Evolutionary conservation across 169 alveolate genomes (phyloP).

Genomic region (Cryptosporidium sp.): DNA sequence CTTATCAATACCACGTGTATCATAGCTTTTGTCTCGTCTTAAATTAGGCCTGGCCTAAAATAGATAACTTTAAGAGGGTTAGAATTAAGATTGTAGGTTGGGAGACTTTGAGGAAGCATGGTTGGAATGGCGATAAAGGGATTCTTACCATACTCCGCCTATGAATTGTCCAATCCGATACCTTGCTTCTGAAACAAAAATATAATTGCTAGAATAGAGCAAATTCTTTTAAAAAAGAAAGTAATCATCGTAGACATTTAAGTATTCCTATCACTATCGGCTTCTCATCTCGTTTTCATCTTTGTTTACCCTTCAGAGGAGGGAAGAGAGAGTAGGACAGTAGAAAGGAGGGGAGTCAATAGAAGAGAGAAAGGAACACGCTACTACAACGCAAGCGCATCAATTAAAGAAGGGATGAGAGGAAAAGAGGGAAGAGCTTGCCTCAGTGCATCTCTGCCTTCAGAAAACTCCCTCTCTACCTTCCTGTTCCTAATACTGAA

Average conservation of each 20-base stretch:
- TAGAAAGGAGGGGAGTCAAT: no score
- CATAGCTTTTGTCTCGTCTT: not conserved
- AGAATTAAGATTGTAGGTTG: no score
- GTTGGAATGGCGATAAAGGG: not conserved
- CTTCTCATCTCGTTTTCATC: no score
- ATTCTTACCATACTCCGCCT: not conserved
- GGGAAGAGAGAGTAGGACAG: no score
- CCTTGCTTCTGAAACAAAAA: not conserved
- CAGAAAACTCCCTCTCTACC: not conserved
- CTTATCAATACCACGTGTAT: not conserved
- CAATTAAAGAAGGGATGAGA: not conserved
- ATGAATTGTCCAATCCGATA: not conserved
- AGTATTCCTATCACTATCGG: not conserved
- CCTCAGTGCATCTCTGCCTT: not conserved
- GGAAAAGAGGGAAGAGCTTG: not conserved
- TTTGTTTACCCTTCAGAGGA: no score
- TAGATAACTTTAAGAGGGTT: no score
- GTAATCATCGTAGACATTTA: not conserved
- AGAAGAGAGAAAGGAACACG: not conserved
- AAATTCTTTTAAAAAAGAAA: not conserved
- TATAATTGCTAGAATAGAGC: not conserved
- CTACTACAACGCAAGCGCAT: not conserved
- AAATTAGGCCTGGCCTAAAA: not conserved
- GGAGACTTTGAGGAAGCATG: not conserved
- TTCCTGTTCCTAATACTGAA: no score